Conservation (phyloP, 73 alveolate genomes). For the Breviolum minutum region DNA sequence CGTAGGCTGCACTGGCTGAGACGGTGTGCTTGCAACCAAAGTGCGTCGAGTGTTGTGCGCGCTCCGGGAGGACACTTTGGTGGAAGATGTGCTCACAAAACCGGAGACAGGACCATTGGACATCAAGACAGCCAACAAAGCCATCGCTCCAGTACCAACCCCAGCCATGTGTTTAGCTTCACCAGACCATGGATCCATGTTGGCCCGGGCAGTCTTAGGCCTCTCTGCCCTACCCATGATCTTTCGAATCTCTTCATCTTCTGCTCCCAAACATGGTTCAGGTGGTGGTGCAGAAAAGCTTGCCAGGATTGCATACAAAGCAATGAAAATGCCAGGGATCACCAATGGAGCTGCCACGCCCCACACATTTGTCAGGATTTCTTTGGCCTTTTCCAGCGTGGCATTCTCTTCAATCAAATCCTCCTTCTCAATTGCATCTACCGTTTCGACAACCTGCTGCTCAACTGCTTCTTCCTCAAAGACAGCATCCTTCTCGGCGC, state of each 20-base stretch:
- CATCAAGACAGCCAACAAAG: neutral
- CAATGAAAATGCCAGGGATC: conserved; percentile 70
- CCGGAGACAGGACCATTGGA: conserved; percentile 49
- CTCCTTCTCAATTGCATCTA: conserved; percentile 89
- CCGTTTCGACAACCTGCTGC: conserved; percentile 70
- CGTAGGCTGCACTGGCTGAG: conserved; percentile 31
- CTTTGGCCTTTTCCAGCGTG: conserved; percentile 20
- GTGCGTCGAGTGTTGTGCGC: neutral
- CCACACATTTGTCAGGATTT: conserved; percentile 18
- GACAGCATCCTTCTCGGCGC: conserved; percentile 91
- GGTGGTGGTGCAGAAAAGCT: conserved; percentile 44
- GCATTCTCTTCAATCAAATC: conserved; percentile 67
- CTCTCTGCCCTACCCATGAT: conserved; percentile 68
- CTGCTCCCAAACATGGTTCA: conserved; percentile 75
- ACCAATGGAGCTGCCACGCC: conserved; percentile 53
- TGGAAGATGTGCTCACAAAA: conserved; percentile 41
- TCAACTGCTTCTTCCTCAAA: conserved; percentile 74
- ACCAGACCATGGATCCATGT: conserved; percentile 47
- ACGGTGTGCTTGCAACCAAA: neutral
- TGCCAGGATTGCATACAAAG: conserved; percentile 71
- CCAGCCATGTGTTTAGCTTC: conserved; percentile 9
- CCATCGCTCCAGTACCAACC: conserved; percentile 26
- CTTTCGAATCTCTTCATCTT: conserved; percentile 18
- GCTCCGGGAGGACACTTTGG: conserved; percentile 2
- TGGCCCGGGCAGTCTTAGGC: conserved; percentile 74